Evolutionary conservation across 208 protist species (phyloP).

Genomic region (Trichomonas vaginalis): DNA sequence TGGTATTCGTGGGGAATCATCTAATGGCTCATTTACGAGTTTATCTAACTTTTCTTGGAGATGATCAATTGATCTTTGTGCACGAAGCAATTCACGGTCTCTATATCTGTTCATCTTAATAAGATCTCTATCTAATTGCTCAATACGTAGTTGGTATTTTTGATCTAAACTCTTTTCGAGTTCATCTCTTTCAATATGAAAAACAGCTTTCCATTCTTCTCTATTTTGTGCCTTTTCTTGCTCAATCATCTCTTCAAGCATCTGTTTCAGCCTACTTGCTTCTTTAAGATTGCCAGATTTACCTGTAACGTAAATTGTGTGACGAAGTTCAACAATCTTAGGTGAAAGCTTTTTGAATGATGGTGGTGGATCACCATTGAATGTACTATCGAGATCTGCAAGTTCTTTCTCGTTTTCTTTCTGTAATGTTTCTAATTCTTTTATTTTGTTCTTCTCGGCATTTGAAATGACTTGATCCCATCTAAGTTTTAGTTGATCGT

Average conservation of each 20-base stretch:
- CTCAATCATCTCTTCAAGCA: neutral
- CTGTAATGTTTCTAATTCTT: neutral
- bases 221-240: neutral
- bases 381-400: neutral
- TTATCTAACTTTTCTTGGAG: neutral
- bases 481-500: neutral
- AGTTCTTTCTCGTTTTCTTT: neutral
- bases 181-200: neutral
- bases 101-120: neutral
- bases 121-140: neutral
- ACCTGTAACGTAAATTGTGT: neutral
- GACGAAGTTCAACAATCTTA: neutral
- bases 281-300: neutral
- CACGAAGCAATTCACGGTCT: neutral
- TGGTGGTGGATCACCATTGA: neutral
- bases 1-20: neutral
- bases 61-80: neutral
- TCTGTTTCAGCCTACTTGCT: neutral
- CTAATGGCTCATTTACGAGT: neutral
- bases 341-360: neutral
- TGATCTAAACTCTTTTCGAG: neutral
- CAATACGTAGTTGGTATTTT: neutral
- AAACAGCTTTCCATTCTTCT: neutral
- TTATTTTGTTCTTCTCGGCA: neutral
- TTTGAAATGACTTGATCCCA: neutral